These are phyloP conservation scores for Aspergillus versicolor DNA, from an alignment of 2,329 filamentous ascomycete species.

Conservation along the genomic window DNA sequence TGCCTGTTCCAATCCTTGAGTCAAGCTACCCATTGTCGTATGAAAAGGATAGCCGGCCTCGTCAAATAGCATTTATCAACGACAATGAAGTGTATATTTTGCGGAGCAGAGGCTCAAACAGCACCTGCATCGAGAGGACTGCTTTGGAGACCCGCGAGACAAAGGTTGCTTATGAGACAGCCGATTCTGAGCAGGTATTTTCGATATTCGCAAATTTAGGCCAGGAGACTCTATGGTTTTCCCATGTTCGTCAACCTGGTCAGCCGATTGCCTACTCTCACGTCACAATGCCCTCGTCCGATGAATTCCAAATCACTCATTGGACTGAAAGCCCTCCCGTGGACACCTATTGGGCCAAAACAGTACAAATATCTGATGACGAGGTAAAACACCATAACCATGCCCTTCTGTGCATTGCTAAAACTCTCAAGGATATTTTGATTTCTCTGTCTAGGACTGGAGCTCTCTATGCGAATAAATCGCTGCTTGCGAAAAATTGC, in stretches of 20 bases:
- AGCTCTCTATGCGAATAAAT: slow-evolving; percentile 73
- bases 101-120: slow-evolving; percentile 31
- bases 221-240: slow-evolving; percentile 39
- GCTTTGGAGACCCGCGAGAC: slow-evolving; percentile 34
- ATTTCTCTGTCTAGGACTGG: slow-evolving; percentile 74
- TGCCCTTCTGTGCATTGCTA: slow-evolving; percentile 5
- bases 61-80: slow-evolving; percentile 49
- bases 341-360: slow-evolving; percentile 41
- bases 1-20: slow-evolving; percentile 38
- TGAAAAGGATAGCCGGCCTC: slow-evolving; percentile 29
- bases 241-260: slow-evolving; percentile 25
- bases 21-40: slow-evolving; percentile 38
- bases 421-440: slow-evolving; percentile 42
- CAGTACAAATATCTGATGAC: slow-evolving; percentile 37
- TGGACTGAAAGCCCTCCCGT: slow-evolving; percentile 35
- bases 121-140: slow-evolving; percentile 32
- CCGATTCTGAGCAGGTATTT: slow-evolving; percentile 34
- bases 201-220: slow-evolving; percentile 39
- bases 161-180: slow-evolving; percentile 29
- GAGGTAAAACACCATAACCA: slow-evolving; percentile 30
- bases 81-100: slow-evolving; percentile 46
- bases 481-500: slow-evolving; percentile 76
- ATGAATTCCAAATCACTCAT: slow-evolving; percentile 18
- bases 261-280: slow-evolving; percentile 32
- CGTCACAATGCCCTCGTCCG: slow-evolving; percentile 20